Percentiles rank a stretch among this genome's conserved stretches.
phyloP scores from a whole-genome alignment of 495 filamentous ascomycete species.

The Echria macrotheca region DNA sequence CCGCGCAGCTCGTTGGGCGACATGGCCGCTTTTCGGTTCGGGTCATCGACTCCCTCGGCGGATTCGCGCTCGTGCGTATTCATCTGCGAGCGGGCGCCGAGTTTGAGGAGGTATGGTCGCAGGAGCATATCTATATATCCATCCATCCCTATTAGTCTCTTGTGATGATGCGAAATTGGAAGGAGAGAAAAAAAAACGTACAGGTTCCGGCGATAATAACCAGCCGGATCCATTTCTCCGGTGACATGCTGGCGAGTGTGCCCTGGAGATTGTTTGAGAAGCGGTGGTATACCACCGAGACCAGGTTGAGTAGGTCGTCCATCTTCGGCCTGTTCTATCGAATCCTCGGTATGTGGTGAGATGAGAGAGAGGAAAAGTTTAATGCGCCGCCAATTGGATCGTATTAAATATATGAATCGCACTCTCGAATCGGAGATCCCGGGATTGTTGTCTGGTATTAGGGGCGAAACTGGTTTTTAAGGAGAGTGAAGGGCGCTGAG shows the following conservation, averaged over 20 bases:
- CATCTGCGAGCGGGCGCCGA: slow-evolving; percentile 39
- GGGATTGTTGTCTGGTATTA: background rate
- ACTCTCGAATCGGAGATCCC: background rate
- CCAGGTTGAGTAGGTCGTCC: slow-evolving; percentile 32
- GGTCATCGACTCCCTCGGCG: slow-evolving; percentile 16
- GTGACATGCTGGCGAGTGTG: slow-evolving; percentile 50
- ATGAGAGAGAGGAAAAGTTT: background rate
- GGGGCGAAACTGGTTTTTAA: background rate
- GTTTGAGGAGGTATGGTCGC: slow-evolving; percentile 58
- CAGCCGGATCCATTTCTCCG: slow-evolving; percentile 56
- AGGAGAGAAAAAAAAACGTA: slow-evolving; percentile 6
- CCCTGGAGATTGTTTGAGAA: slow-evolving; percentile 51
- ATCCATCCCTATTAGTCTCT: no score
- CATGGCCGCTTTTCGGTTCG: slow-evolving; percentile 35
- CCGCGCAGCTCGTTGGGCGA: slow-evolving; percentile 49
- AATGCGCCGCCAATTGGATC: no score
- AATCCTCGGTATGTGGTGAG: background rate
- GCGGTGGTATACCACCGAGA: slow-evolving; percentile 30
- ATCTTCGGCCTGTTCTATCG: slow-evolving; percentile 17
- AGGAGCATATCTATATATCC: slow-evolving; percentile 53
- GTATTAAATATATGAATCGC: no score
- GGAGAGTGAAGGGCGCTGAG: background rate
- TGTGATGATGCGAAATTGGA: background rate
- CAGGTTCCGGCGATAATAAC: slow-evolving; percentile 50
- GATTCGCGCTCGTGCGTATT: slow-evolving; percentile 42